Evolutionary conservation across 2,329 filamentous ascomycete species (phyloP).

Genomic region (Pseudocercospora musae): DNA sequence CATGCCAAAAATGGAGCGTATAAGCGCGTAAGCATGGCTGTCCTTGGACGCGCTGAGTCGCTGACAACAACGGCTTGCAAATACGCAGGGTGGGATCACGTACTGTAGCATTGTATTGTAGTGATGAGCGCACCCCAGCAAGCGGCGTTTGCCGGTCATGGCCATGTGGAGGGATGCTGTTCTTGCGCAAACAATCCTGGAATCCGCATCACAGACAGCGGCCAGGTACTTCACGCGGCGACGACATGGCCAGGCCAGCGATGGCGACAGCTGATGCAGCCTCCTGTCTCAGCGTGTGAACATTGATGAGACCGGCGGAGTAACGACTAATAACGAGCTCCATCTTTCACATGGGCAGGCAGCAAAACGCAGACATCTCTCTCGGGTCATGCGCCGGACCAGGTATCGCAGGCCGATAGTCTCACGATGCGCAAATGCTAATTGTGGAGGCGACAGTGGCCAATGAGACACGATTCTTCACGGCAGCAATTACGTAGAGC

Average conservation of each 20-base stretch:
- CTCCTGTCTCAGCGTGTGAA: constrained; percentile 19
- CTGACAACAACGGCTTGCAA: constrained; percentile 3
- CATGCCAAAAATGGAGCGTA: constrained; percentile 3
- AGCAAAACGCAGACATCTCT: not conserved
- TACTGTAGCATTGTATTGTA: no score
- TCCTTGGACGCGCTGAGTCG: constrained; percentile 1
- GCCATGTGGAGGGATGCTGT: constrained; percentile 13
- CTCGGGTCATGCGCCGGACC: constrained; percentile 15
- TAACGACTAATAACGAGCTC: no score
- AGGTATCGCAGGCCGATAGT: constrained; percentile 13
- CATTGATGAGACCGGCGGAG: constrained; percentile 19
- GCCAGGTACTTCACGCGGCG: not conserved
- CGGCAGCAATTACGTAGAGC: constrained; percentile 14
- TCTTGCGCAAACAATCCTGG: constrained; percentile 9
- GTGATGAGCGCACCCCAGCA: not conserved
- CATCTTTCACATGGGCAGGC: constrained; percentile 13
- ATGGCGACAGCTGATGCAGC: constrained; percentile 9
- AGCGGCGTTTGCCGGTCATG: constrained; percentile 8
- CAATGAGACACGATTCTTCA: constrained; percentile 5
- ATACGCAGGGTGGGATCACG: constrained; percentile 10
- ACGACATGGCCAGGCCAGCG: constrained; percentile 10
- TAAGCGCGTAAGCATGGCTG: constrained; percentile 2
- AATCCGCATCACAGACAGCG: not conserved
- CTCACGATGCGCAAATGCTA: constrained; percentile 9
- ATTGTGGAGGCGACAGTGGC: constrained; percentile 12